Conservation (phyloP, 768 basidiomycete species). For the Naganishia friedmannii region DNA sequence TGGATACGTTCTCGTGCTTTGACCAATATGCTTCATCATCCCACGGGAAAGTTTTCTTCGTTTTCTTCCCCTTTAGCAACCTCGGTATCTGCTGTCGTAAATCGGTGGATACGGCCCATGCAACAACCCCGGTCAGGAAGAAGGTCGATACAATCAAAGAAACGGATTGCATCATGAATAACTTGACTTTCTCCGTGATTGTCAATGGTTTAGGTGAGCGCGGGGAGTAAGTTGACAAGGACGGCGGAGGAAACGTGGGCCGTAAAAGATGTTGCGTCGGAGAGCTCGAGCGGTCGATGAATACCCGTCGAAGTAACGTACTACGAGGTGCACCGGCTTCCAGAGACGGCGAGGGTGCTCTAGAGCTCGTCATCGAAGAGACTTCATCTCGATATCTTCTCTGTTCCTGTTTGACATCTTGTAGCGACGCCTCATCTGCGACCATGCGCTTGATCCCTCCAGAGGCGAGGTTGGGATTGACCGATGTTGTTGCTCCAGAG, state of each 20-base stretch:
- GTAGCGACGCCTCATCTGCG: slow-evolving; percentile 13
- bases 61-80: slow-evolving; percentile 25
- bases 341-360: slow-evolving; percentile 39
- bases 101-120: slow-evolving; percentile 53
- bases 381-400: slow-evolving; percentile 26
- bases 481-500: neutral
- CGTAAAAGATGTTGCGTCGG: slow-evolving; percentile 48
- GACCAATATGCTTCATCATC: slow-evolving; percentile 53
- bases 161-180: slow-evolving; percentile 52
- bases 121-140: slow-evolving; percentile 55
- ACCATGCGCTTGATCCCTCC: neutral
- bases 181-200: slow-evolving; percentile 39
- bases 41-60: slow-evolving; percentile 50
- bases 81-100: slow-evolving; percentile 30
- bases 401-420: slow-evolving; percentile 5
- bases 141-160: slow-evolving; percentile 53
- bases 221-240: slow-evolving; percentile 49
- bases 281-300: slow-evolving; percentile 46
- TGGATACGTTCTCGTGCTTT: slow-evolving; percentile 52
- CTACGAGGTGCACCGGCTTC: slow-evolving; percentile 32
- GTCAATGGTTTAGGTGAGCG: slow-evolving; percentile 41
- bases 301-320: slow-evolving; percentile 44
- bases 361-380: slow-evolving; percentile 30
- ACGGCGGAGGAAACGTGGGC: slow-evolving; percentile 51
- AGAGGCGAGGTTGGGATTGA: neutral